These are phyloP conservation scores for Skeletonema tropicum DNA, from an alignment of 108 stramenopile genomes.

Conservation along the genomic window DNA sequence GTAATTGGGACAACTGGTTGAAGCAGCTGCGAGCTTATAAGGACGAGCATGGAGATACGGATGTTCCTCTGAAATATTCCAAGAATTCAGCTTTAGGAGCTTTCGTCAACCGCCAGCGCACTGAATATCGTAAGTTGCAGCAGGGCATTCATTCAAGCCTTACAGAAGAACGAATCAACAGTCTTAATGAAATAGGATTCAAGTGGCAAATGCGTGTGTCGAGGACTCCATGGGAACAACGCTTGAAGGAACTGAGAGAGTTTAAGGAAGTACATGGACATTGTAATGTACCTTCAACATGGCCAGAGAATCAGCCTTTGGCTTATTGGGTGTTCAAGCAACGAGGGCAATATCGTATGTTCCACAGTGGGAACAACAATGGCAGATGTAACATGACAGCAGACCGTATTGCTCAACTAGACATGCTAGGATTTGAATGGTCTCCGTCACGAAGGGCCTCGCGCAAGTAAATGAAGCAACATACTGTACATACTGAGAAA, in stretches of 20 bases:
- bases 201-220: slow-evolving; percentile 45
- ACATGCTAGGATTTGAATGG: slow-evolving; percentile 64
- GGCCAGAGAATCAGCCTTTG: slow-evolving; percentile 41
- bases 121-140: slow-evolving; percentile 46
- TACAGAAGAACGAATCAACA: slow-evolving; percentile 38
- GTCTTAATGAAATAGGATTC: slow-evolving; percentile 38
- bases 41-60: slow-evolving; percentile 38
- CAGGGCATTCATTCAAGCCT: slow-evolving; percentile 38
- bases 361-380: slow-evolving; percentile 15
- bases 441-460: slow-evolving; percentile 30
- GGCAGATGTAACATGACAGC: slow-evolving; percentile 58
- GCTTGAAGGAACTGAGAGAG: slow-evolving; percentile 39
- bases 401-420: slow-evolving; percentile 54
- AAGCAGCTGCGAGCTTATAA: slow-evolving; percentile 36
- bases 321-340: slow-evolving; percentile 55
- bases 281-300: slow-evolving; percentile 46
- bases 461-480: not conserved
- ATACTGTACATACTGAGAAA: too few relatives aligned
- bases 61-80: slow-evolving; percentile 41
- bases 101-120: slow-evolving; percentile 48
- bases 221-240: slow-evolving; percentile 43
- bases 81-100: slow-evolving; percentile 31
- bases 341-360: slow-evolving; percentile 46
- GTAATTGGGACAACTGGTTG: slow-evolving; percentile 50
- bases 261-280: slow-evolving; percentile 51